These are phyloP conservation scores for Hibiscus mutabilis DNA, from an alignment of 345 rosid species.

Conservation along the genomic window DNA sequence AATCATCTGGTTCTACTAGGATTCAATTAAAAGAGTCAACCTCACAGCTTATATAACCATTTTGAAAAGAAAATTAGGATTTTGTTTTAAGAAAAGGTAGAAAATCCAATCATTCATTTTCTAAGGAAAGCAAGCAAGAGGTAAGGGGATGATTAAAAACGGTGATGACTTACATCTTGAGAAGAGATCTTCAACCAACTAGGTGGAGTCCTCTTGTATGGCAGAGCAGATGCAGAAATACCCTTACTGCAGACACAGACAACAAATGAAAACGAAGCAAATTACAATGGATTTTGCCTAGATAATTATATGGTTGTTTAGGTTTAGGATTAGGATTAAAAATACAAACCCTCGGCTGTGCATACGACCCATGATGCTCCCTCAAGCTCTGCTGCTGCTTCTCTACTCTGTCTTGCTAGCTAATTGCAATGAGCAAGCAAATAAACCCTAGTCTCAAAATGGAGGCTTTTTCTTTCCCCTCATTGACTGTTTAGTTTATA, in stretches of 20 bases:
- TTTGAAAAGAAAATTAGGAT: neutral
- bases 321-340: neutral
- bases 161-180: slow-evolving; percentile 40
- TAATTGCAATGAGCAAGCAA: neutral
- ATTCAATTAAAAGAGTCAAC: neutral
- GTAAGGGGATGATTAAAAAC: neutral
- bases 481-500: no score
- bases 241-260: slow-evolving; percentile 42
- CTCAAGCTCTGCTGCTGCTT: neutral
- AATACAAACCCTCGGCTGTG: slow-evolving; percentile 61
- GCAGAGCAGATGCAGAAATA: slow-evolving; percentile 80
- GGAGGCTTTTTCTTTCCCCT: no score
- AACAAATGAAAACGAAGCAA: neutral
- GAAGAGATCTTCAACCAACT: slow-evolving; percentile 70
- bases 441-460: slow-evolving; percentile 19
- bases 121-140: neutral
- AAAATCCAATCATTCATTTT: neutral
- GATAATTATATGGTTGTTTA: neutral
- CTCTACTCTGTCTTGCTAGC: neutral
- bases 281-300: neutral
- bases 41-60: neutral
- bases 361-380: slow-evolving; percentile 74
- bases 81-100: neutral
- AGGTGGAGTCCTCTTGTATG: slow-evolving; percentile 79
- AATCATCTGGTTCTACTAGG: neutral